Percentiles rank a stretch among this genome's conserved stretches.
phyloP scores from a whole-genome alignment of 306 rosid genomes.

The Fragaria ananassa region DNA sequence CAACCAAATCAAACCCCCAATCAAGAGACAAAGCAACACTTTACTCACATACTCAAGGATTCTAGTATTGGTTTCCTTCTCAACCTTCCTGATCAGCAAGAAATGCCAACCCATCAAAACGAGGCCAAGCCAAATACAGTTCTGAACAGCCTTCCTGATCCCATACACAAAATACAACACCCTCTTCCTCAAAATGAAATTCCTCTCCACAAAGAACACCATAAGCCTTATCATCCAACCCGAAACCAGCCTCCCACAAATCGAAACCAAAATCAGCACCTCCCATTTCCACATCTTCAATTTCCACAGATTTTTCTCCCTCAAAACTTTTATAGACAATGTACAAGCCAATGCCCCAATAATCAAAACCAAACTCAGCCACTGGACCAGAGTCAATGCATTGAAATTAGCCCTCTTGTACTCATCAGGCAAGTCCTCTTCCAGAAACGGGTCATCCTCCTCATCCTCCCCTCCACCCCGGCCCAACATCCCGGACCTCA shows the following conservation, averaged over 20 bases:
- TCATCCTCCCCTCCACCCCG: constrained; percentile 45
- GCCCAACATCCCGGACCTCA: constrained; percentile 54
- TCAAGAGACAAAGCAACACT: constrained; percentile 58
- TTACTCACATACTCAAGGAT: constrained; percentile 45
- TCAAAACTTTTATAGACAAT: constrained; percentile 33
- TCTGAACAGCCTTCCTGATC: constrained; percentile 63
- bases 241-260: constrained; percentile 79
- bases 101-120: constrained; percentile 72
- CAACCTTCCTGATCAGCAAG: constrained; percentile 64
- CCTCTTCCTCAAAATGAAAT: constrained; percentile 65
- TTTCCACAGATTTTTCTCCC: constrained; percentile 47
- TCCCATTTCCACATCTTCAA: constrained; percentile 84
- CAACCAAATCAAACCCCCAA: constrained; percentile 70
- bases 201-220: constrained; percentile 72
- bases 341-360: constrained; percentile 46
- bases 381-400: constrained; percentile 49
- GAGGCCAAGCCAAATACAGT: constrained; percentile 77
- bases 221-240: constrained; percentile 60
- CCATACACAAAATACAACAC: constrained; percentile 86
- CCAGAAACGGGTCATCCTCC: constrained; percentile 71
- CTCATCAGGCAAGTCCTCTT: constrained; percentile 65
- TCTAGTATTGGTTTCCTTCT: constrained; percentile 41
- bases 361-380: constrained; percentile 65
- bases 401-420: constrained; percentile 38
- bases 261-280: constrained; percentile 59